Evolutionary conservation across 306 rosid species (phyloP).

Genomic region (Dalbergia cultrata): DNA sequence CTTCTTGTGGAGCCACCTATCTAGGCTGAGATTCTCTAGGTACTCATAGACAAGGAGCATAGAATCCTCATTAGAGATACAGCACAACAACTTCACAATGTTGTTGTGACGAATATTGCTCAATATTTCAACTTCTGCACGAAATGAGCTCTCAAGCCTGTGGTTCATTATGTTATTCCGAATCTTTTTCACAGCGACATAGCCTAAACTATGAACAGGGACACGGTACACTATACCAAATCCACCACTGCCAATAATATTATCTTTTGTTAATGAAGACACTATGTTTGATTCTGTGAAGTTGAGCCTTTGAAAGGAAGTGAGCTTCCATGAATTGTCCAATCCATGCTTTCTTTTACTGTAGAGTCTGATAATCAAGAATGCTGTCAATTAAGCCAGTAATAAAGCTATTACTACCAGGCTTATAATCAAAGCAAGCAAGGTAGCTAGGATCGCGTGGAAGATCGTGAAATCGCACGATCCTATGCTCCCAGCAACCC

Average conservation of each 20-base stretch:
- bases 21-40: conserved; percentile 64
- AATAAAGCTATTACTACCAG: conserved; percentile 21
- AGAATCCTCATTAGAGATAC: conserved; percentile 67
- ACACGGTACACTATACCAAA: conserved; percentile 72
- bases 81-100: conserved; percentile 81
- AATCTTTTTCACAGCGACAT: conserved; percentile 68
- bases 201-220: conserved; percentile 40
- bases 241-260: conserved; percentile 70
- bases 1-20: conserved; percentile 60
- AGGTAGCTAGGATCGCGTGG: no score
- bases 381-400: conserved; percentile 10
- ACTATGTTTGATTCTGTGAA: conserved; percentile 59
- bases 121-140: conserved; percentile 66
- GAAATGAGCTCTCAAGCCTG: conserved; percentile 65
- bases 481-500: no score
- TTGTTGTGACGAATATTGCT: conserved; percentile 71
- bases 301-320: conserved; percentile 59
- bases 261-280: conserved; percentile 42
- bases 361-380: conserved; percentile 38
- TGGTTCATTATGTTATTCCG: conserved; percentile 53
- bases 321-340: conserved; percentile 60
- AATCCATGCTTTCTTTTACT: conserved; percentile 41
- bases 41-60: conserved; percentile 87
- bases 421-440: conserved; percentile 53
- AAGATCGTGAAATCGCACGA: no score